These are phyloP conservation scores for Pseudogymnoascus sp. DNA, from an alignment of 2,329 filamentous ascomycete genomes.

Conservation along the genomic window DNA sequence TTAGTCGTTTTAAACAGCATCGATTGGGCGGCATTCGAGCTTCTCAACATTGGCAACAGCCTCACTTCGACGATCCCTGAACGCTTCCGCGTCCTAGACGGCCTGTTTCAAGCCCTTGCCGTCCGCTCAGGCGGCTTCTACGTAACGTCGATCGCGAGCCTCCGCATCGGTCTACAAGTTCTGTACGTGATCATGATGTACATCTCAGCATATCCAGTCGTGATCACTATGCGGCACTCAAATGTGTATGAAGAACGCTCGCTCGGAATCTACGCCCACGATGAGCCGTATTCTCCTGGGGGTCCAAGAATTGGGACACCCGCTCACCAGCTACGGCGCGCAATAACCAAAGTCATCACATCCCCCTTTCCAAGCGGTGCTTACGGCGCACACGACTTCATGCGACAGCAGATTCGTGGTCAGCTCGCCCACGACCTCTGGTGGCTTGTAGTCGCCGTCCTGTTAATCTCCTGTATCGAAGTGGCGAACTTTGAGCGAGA, in stretches of 20 bases:
- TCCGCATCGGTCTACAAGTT: conserved; percentile 88
- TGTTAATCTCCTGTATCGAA: conserved; percentile 86
- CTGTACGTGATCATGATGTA: conserved; percentile 99
- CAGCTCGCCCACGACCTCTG: conserved; percentile 96
- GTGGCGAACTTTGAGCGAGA: conserved; percentile 42
- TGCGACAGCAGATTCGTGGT: conserved; percentile 81
- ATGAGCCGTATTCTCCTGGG: conserved; percentile 13
- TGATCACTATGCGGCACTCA: conserved; percentile 85
- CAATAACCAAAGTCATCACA: background rate
- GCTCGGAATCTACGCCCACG: conserved; percentile 61
- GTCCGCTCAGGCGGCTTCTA: conserved; percentile 88
- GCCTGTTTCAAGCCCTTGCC: conserved; percentile 64
- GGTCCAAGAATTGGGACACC: background rate
- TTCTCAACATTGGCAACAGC: conserved; percentile 66
- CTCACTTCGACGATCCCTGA: background rate
- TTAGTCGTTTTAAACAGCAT: conserved; percentile 65
- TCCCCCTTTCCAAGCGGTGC: conserved; percentile 35
- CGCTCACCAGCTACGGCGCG: background rate
- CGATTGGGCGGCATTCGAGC: conserved; percentile 61
- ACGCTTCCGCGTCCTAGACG: background rate
- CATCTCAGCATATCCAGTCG: conserved; percentile 92
- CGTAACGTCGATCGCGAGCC: conserved; percentile 63
- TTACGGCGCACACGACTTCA: conserved; percentile 60
- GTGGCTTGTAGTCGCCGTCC: conserved; percentile 91
- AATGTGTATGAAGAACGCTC: conserved; percentile 95